phyloP scores from a whole-genome alignment of 495 filamentous ascomycete species.

The Melanomma pulvis-pyrius region DNA sequence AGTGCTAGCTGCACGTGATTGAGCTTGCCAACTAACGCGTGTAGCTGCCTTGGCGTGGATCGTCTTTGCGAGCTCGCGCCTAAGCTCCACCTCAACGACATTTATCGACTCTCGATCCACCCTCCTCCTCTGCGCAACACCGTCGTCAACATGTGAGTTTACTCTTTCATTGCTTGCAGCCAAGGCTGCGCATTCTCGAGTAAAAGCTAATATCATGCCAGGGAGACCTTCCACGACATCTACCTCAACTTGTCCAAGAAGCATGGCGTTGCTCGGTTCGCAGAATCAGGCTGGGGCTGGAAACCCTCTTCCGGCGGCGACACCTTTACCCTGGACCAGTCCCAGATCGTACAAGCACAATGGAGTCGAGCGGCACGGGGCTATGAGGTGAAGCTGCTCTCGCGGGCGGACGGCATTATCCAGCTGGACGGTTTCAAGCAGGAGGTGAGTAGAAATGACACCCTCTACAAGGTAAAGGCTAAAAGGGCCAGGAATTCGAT shows the following conservation, averaged over 20 bases:
- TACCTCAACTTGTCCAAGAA: conserved; percentile 91
- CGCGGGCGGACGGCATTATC: conserved; percentile 79
- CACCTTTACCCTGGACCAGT: conserved; percentile 84
- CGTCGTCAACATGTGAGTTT: not conserved
- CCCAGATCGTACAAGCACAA: conserved; percentile 80
- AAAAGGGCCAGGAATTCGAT: conserved; percentile 72
- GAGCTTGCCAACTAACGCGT: not conserved
- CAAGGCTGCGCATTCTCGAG: not conserved
- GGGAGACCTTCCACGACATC: conserved; percentile 95
- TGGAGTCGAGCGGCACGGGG: conserved; percentile 95
- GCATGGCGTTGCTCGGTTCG: conserved; percentile 87
- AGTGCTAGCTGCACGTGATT: not conserved
- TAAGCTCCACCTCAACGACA: not conserved
- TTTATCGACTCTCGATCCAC: not conserved
- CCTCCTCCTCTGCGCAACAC: not conserved
- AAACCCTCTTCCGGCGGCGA: conserved; percentile 84
- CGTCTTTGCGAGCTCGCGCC: not conserved
- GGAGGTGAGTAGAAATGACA: conserved; percentile 60
- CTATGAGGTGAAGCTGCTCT: conserved; percentile 87
- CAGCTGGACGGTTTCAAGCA: conserved; percentile 94
- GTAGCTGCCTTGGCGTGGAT: not conserved
- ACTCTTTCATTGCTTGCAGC: not conserved
- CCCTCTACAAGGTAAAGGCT: not conserved
- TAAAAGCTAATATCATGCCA: conserved; percentile 35
- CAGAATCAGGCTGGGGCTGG: conserved; percentile 92